These are phyloP conservation scores for Sindora glabra DNA, from an alignment of 306 rosid species.

Conservation along the genomic window DNA sequence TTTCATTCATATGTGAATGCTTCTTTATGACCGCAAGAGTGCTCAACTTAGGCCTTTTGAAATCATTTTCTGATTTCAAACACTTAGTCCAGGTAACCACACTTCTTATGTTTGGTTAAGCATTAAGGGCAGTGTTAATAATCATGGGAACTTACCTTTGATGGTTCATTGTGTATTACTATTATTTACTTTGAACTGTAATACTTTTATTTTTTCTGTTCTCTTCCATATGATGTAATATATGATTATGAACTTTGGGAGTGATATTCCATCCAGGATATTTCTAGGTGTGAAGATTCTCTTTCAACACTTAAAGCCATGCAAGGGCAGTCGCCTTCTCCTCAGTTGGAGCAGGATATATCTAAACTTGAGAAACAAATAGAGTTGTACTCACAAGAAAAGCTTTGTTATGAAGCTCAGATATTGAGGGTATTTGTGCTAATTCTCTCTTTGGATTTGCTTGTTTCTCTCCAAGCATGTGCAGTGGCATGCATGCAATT, in stretches of 20 bases:
- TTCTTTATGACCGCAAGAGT: slow-evolving; percentile 99
- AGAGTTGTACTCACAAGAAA: slow-evolving; percentile 81
- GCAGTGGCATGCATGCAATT: not conserved
- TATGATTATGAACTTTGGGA: not conserved
- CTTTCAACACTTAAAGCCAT: slow-evolving; percentile 68
- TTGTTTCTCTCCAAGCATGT: not conserved
- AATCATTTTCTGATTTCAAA: slow-evolving; percentile 92
- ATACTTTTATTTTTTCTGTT: slow-evolving; percentile 1
- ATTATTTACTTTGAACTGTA: not conserved
- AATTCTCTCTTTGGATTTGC: not conserved
- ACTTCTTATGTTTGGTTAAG: not conserved
- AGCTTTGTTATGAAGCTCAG: slow-evolving; percentile 89
- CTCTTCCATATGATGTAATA: slow-evolving; percentile 2
- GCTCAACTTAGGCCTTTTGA: slow-evolving; percentile 87
- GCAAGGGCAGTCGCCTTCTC: slow-evolving; percentile 64
- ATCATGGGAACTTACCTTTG: not conserved
- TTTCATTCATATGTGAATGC: slow-evolving; percentile 92
- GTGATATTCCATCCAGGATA: slow-evolving; percentile 50
- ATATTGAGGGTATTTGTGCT: slow-evolving; percentile 64
- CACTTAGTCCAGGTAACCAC: slow-evolving; percentile 87
- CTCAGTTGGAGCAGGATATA: slow-evolving; percentile 53
- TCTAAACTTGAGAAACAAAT: slow-evolving; percentile 84
- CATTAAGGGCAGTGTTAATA: slow-evolving; percentile 1
- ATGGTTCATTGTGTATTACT: slow-evolving; percentile 2
- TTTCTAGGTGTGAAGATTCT: slow-evolving; percentile 83